Evolutionary conservation across 345 rosid species (phyloP), one percentile per base, ranked within the genome.

Genomic region (Angophora floribunda): DNA sequence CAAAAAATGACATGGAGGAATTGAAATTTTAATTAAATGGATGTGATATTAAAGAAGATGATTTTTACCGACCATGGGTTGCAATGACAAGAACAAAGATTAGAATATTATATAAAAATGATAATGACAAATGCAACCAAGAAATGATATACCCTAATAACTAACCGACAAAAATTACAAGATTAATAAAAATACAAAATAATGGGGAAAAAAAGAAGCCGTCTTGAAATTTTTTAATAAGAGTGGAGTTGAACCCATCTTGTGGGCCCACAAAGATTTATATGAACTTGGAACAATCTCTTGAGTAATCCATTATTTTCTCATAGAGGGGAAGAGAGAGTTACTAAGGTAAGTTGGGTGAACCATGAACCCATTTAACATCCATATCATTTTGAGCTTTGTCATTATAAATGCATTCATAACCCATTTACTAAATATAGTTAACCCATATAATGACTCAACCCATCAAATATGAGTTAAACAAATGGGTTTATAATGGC

Each of bases 211-310:
- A 28, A 63, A 63, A 63, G 75, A 63, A 63, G 17, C 75, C 9
- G 6, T 63, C 30, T n/a, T 63, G 36, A 36, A 36, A 63, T 63
- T n/a, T n/a, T 63, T 63, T 63, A 63, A n/a, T 63, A 63, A 63
- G 75, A 36, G 36, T n/a, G 75, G 13, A 63, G 75, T 63, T n/a
- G 75, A 28, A 63, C 9, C 13, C n/a, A 13, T 63, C 75, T n/a
- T 6, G 7, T 0, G 5, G 75, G 16, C 17, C 17, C 32, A 63
- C 32, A 0, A 13, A 1, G 75, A 63, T n/a, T 63, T n/a, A 8
- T 63, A 0, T n/a, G 3, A 63, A 63, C 36, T 63, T 63, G 75
- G 5, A 4, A 1, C 14, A 14, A 36, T 63, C 36, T 63, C 36
- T 36, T 0, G 4, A n/a, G 7, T 14, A n/a, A 9, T 63, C 36